Percentiles rank a stretch among this genome's conserved stretches.
phyloP scores from a whole-genome alignment of 495 filamentous ascomycete species.

The Parachaetomium inaequale region DNA sequence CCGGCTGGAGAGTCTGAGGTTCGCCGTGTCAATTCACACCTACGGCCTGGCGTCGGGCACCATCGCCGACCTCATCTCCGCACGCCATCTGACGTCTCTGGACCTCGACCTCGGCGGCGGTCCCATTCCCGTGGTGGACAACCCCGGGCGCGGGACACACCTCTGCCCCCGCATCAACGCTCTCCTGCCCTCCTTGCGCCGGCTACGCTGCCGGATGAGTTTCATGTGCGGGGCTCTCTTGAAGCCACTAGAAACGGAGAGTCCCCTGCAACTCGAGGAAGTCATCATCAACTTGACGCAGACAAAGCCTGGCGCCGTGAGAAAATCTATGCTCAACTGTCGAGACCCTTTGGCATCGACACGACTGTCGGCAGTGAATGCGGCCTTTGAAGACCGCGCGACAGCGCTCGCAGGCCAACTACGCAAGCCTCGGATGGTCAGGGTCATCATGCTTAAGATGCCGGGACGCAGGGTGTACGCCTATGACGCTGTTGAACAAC shows the following conservation, averaged over 20 bases:
- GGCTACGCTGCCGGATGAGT: not conserved
- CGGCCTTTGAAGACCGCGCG: not conserved
- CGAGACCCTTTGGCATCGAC: not conserved
- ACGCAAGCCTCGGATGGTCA: not conserved
- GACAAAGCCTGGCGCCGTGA: too few relatives aligned
- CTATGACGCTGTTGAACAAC: not conserved
- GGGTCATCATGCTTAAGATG: not conserved
- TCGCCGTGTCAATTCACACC: not conserved
- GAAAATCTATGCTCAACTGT: not conserved
- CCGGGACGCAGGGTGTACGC: not conserved
- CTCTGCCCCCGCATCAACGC: not conserved
- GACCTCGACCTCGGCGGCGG: not conserved
- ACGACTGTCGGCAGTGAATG: too few relatives aligned
- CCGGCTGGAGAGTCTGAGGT: not conserved
- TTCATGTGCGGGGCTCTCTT: not conserved
- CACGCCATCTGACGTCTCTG: not conserved
- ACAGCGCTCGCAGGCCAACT: not conserved
- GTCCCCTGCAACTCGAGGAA: not conserved
- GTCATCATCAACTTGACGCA: not conserved
- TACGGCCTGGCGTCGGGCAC: not conserved
- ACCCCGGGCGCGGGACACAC: not conserved
- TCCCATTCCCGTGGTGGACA: not conserved
- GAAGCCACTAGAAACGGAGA: not conserved
- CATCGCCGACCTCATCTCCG: not conserved
- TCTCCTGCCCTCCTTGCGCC: not conserved